Base-by-base conservation (phyloP, 2,329 filamentous ascomycete species). In the Hypoxylon sp. region DNA sequence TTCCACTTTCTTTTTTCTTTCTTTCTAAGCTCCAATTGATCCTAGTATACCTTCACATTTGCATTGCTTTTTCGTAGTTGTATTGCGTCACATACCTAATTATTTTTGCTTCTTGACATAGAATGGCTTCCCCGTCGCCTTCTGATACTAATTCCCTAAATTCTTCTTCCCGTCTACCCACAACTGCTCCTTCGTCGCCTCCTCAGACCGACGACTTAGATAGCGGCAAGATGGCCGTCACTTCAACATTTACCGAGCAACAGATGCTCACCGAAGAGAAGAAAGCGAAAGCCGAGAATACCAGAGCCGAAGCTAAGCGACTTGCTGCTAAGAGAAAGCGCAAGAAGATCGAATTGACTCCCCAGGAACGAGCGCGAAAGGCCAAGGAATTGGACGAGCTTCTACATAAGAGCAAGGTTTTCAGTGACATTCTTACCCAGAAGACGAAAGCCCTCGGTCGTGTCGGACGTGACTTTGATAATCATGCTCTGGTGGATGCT, bases 381-480 rank as follows among this genome's bases (percentile, higher is more conserved):
- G 83, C 82, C 0, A 75, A 74, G 31, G 80, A 86, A 48, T 70
- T 87, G 0, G 81, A 87, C 17, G 78, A 82, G 37, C 69, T 87
- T 2, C 71, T 87, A 0, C 74, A 73, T 30, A 82, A 86, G 63
- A 84, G 80, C 36, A 81, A 78, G 0, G 77, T 82, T 0, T 87
- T 87, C 48, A 82, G 79, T 15, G 80, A 85, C 26, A 84, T 86
- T 7, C 64, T 87, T 1, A 86, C 82, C 0, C 79, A 82, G 46
- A 87, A 86, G 68, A 87, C 84, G 0, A 77, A 84, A 38, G 82
- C 81, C 0, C 72, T 87, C 1, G 84, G 84, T 1, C 77, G 83
- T 1, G 82, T 87, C 0, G 84, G 84, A 2, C 82, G 79, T 2
- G 76, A 78, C 6, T 73, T 87, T 2, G 81, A 85, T 49, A 83